These are phyloP conservation scores for Keithomyces neogunnii DNA, from an alignment of 2,329 filamentous ascomycete genomes.

Conservation along the genomic window DNA sequence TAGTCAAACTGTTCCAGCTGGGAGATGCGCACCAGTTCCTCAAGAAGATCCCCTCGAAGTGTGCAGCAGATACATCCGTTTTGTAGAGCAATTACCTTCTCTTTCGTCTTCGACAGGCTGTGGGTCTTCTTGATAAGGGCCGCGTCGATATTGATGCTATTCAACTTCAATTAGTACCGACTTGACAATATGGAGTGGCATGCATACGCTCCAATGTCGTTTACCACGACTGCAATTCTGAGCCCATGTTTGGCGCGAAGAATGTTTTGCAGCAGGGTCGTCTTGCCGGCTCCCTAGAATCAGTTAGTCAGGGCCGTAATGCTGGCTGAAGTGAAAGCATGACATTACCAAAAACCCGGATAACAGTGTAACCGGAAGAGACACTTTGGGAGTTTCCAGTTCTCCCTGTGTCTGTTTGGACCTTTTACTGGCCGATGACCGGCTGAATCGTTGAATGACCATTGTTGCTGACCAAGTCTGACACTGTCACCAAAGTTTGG, in stretches of 20 bases:
- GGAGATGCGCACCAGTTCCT: conserved; percentile 57
- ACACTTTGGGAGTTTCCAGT: conserved; percentile 10
- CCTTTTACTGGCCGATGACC: neutral
- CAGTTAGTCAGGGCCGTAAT: neutral
- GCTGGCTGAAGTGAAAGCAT: neutral
- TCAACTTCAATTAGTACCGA: neutral
- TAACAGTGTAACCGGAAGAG: conserved; percentile 24
- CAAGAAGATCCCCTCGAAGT: conserved; percentile 59
- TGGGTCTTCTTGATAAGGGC: conserved; percentile 49
- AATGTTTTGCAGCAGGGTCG: conserved; percentile 61
- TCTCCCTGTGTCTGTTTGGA: conserved; percentile 3
- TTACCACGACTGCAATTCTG: conserved; percentile 63
- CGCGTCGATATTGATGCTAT: conserved; percentile 56
- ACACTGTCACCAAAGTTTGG: neutral
- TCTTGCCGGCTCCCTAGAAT: conserved; percentile 57
- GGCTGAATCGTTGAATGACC: neutral
- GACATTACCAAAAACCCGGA: conserved; percentile 24
- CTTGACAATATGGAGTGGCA: rapidly evolving
- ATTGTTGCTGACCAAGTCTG: neutral
- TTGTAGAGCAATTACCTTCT: conserved; percentile 59
- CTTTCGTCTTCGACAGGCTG: conserved; percentile 47
- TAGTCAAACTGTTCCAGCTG: conserved; percentile 60
- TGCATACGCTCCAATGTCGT: conserved; percentile 56
- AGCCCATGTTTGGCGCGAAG: conserved; percentile 59
- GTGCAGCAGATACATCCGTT: conserved; percentile 75